Evolutionary conservation across 441 rosid species (phyloP).

Genomic region (Croton setiger): DNA sequence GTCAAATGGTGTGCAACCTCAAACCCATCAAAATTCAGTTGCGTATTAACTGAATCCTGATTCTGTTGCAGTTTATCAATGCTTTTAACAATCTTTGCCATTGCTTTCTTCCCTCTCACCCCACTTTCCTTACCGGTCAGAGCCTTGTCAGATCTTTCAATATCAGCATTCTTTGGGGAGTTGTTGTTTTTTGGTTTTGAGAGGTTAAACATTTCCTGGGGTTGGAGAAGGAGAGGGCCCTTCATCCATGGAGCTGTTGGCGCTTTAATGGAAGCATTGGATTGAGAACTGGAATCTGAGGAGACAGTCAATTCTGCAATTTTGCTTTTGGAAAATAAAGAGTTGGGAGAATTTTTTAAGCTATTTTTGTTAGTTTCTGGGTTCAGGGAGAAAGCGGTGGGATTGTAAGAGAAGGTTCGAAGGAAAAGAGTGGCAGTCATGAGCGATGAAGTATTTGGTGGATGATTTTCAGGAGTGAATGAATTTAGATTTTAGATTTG

Average conservation of each 20-base stretch:
- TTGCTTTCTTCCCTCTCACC: slow-evolving; percentile 62
- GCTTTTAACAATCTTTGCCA: slow-evolving; percentile 52
- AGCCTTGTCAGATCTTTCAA: slow-evolving; percentile 50
- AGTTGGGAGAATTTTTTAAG: slow-evolving; percentile 9
- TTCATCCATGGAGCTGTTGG: slow-evolving; percentile 83
- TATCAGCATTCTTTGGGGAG: slow-evolving; percentile 14
- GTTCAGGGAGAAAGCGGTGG: slow-evolving; percentile 31
- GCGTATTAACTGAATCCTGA: slow-evolving; percentile 26
- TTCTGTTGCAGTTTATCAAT: slow-evolving; percentile 34
- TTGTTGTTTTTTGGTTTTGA: slow-evolving; percentile 28
- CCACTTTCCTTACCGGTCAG: slow-evolving; percentile 62
- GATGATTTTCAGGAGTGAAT: background rate
- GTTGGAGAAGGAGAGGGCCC: slow-evolving; percentile 49
- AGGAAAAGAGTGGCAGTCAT: slow-evolving; percentile 33
- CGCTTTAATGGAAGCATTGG: slow-evolving; percentile 38
- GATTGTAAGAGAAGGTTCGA: slow-evolving; percentile 23
- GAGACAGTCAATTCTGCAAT: slow-evolving; percentile 8
- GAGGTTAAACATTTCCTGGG: slow-evolving; percentile 39
- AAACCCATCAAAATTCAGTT: slow-evolving; percentile 19
- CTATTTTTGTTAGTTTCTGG: slow-evolving; percentile 18
- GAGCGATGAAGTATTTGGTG: background rate
- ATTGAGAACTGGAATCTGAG: slow-evolving; percentile 19
- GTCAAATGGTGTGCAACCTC: slow-evolving; percentile 30
- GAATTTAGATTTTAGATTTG: background rate
- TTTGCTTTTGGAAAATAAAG: background rate